These are phyloP conservation scores for Rubroshorea leprosula DNA, from an alignment of 345 rosid genomes.

Conservation along the genomic window DNA sequence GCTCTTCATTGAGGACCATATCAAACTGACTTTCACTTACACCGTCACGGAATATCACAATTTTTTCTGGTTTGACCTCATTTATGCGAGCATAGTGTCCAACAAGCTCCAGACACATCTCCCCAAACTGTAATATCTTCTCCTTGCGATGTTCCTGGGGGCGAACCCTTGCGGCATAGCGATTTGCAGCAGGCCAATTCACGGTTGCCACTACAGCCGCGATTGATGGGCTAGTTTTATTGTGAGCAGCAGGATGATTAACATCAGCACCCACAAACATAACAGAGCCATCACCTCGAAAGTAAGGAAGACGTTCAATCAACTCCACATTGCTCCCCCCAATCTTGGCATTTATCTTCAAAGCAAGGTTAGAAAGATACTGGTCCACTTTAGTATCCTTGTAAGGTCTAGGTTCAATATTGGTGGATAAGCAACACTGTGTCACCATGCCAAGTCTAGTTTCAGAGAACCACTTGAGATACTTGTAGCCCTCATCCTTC, in stretches of 20 bases:
- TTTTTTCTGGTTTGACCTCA: slow-evolving; percentile 43
- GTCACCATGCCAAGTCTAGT: slow-evolving; percentile 74
- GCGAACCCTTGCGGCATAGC: slow-evolving; percentile 66
- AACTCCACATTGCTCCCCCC: slow-evolving; percentile 92
- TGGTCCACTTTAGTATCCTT: no score
- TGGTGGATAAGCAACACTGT: slow-evolving; percentile 59
- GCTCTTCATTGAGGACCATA: slow-evolving; percentile 81
- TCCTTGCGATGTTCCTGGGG: slow-evolving; percentile 61
- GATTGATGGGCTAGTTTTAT: slow-evolving; percentile 64
- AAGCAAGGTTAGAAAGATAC: slow-evolving; percentile 66
- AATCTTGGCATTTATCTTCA: slow-evolving; percentile 92
- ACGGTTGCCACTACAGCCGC: slow-evolving; percentile 81
- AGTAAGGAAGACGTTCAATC: slow-evolving; percentile 40
- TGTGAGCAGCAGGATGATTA: slow-evolving; percentile 63
- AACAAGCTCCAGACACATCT: slow-evolving; percentile 63
- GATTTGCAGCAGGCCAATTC: slow-evolving; percentile 88
- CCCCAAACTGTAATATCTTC: slow-evolving; percentile 56
- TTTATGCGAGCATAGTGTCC: slow-evolving; percentile 38
- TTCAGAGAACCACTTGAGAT: slow-evolving; percentile 81
- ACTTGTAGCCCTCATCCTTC: slow-evolving; percentile 59
- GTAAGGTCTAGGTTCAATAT: slow-evolving; percentile 38
- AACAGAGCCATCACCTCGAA: slow-evolving; percentile 37
- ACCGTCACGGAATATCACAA: slow-evolving; percentile 82
- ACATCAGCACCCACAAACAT: slow-evolving; percentile 95
- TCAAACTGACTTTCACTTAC: slow-evolving; percentile 85